Evolutionary conservation across 768 basidiomycete genomes (phyloP).

Genomic region (Tephrocybe sp.): DNA sequence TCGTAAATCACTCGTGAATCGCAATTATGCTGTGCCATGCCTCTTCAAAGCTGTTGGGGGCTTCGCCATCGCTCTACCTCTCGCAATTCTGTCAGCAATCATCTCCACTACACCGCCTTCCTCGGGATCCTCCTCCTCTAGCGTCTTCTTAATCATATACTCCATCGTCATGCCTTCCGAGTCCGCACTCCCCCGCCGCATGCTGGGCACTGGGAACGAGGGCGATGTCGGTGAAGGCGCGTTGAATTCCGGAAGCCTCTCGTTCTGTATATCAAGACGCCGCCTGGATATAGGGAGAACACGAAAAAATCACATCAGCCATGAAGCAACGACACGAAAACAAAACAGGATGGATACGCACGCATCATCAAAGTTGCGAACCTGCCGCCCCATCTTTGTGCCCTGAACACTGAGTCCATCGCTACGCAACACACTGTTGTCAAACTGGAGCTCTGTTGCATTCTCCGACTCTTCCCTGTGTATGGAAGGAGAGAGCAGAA

Average conservation of each 20-base stretch:
- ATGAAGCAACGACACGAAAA: background rate
- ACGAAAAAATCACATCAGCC: background rate
- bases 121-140: slow-evolving; percentile 56
- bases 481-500: no score
- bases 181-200: slow-evolving; percentile 46
- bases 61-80: slow-evolving; percentile 43
- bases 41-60: slow-evolving; percentile 60
- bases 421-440: slow-evolving; percentile 26
- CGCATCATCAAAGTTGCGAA: slow-evolving; percentile 78
- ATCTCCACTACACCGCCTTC: slow-evolving; percentile 56
- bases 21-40: slow-evolving; percentile 52
- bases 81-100: slow-evolving; percentile 63
- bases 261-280: slow-evolving; percentile 70
- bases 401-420: slow-evolving; percentile 67
- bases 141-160: slow-evolving; percentile 57
- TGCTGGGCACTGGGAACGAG: slow-evolving; percentile 63
- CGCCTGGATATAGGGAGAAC: slow-evolving; percentile 45
- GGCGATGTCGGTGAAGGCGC: slow-evolving; percentile 31
- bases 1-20: background rate
- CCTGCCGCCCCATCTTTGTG: slow-evolving; percentile 55
- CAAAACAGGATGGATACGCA: slow-evolving; percentile 34
- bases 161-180: slow-evolving; percentile 60
- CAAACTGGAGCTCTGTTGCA: slow-evolving; percentile 61
- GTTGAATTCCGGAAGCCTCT: slow-evolving; percentile 66
- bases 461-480: slow-evolving; percentile 78